phyloP scores from a whole-genome alignment of 768 basidiomycete genomes.

The Suillus variegatus region DNA sequence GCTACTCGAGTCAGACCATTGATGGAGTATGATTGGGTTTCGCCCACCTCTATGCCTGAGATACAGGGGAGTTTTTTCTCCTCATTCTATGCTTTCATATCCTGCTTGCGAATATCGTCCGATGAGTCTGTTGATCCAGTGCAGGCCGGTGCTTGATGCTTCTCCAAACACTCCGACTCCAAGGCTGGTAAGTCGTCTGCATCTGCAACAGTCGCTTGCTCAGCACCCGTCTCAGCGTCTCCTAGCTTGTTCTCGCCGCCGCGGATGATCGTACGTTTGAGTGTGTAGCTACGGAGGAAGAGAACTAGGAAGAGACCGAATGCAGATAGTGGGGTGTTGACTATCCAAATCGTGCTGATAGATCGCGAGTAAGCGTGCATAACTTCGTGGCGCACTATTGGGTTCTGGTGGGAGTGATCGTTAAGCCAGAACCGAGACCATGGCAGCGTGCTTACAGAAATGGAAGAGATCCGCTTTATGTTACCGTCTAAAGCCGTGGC shows the following conservation, averaged over 20 bases:
- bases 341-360: slow-evolving; percentile 42
- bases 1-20: neutral
- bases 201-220: neutral
- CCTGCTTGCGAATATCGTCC: slow-evolving; percentile 3
- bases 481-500: slow-evolving; percentile 46
- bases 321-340: slow-evolving; percentile 33
- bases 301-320: slow-evolving; percentile 33
- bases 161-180: neutral
- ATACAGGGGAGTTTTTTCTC: neutral
- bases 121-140: slow-evolving; percentile 9
- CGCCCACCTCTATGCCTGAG: neutral
- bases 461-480: slow-evolving; percentile 43
- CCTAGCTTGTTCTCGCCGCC: slow-evolving; percentile 14
- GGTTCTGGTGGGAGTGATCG: slow-evolving; percentile 24
- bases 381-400: slow-evolving; percentile 30
- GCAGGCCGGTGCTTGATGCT: neutral
- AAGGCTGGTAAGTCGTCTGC: slow-evolving; percentile 1
- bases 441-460: slow-evolving; percentile 18
- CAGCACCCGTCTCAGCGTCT: slow-evolving; percentile 33
- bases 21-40: neutral
- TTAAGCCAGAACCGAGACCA: neutral
- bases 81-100: slow-evolving; percentile 1
- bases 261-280: slow-evolving; percentile 30
- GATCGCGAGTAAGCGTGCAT: slow-evolving; percentile 39
- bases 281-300: slow-evolving; percentile 37